phyloP scores from a whole-genome alignment of 768 basidiomycete genomes.

The Suillus placidus region DNA sequence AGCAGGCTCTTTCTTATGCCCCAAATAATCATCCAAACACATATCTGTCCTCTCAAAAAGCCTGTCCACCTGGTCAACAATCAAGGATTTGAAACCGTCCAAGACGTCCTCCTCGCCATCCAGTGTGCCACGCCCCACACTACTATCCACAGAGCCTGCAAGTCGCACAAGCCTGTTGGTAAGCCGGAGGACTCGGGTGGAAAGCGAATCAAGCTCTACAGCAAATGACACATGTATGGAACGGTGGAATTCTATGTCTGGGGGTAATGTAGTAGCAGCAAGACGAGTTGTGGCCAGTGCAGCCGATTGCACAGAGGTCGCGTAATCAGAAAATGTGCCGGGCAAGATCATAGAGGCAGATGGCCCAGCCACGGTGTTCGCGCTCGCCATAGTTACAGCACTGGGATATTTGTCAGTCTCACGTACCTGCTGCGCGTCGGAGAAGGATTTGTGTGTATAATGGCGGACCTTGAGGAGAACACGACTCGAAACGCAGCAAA shows the following conservation, averaged over 20 bases:
- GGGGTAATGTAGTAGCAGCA: conserved; percentile 59
- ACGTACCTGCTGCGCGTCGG: background rate
- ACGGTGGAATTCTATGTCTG: conserved; percentile 87
- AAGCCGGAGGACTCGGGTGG: conserved; percentile 63
- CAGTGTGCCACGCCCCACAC: conserved; percentile 43
- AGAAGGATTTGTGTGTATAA: background rate
- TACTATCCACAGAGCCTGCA: conserved; percentile 45
- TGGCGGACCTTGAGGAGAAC: background rate
- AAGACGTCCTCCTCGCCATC: conserved; percentile 78
- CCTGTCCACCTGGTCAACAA: conserved; percentile 86
- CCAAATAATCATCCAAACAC: conserved; percentile 77
- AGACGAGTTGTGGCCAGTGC: conserved; percentile 67
- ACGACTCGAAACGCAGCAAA: background rate
- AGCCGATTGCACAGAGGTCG: conserved; percentile 57
- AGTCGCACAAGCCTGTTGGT: conserved; percentile 65
- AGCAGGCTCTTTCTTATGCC: conserved; percentile 66
- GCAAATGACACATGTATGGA: conserved; percentile 78
- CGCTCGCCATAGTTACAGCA: conserved; percentile 1
- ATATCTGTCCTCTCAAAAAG: conserved; percentile 86
- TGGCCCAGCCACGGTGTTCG: background rate
- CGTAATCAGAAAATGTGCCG: conserved; percentile 53
- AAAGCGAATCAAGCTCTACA: conserved; percentile 68
- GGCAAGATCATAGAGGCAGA: conserved; percentile 18
- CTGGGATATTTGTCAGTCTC: background rate
- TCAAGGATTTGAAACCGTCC: conserved; percentile 75